Base-by-base conservation (phyloP, 352 stramenopile species). In the Globisporangium nunn region DNA sequence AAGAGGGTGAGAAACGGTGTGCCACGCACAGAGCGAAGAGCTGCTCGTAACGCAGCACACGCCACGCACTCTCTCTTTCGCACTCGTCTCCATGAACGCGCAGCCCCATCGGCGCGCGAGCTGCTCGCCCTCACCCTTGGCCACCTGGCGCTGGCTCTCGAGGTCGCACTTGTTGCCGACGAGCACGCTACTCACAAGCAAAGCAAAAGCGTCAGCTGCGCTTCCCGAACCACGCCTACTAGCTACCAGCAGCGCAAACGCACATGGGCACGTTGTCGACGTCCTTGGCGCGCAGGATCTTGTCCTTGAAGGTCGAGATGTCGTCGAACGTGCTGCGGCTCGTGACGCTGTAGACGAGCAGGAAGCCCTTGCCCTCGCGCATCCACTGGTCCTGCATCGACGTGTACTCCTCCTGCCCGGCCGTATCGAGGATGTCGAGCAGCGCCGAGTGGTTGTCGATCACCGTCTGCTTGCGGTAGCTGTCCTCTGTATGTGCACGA, bases 321-420 rank as follows among this genome's bases (percentile, higher is more conserved):
- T 96, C 87, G 53, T 96, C 86, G 55, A 96, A 94, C n/a, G 86
- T 92, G 54, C 81, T 89, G 66, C 81, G 83, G 70, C 85, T 93
- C 56, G 81, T 93, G 52, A 96, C 78, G 67, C 82, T 95, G 79
- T 93, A 96, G 35, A 96, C 86, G 12, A 96, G 64, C 57, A 96
- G 37, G 54, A 96, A 96, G 59, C 86, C 87, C 67, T 96, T 95
- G 62, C 87, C 87, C 67, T 96, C 88, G 49, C 87, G 85, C 87
- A 97, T 96, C 84, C 88, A 96, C 70, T 95, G 87, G 65, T 96
- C 84, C 62, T 95, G 82, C 85, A 97, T 91, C 35, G 82, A 90
- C 67, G 85, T 95, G 78, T 96, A 97, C 64, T 96, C 88, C 57
- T 96, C 89, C 68, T 97, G 89, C 10, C 89, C 89, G 28, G 89